Percentiles rank a stretch among this genome's conserved stretches.
Evolutionary conservation across 805 yeast genomes (phyloP).

Genomic region (Brettanomyces custersianus): DNA sequence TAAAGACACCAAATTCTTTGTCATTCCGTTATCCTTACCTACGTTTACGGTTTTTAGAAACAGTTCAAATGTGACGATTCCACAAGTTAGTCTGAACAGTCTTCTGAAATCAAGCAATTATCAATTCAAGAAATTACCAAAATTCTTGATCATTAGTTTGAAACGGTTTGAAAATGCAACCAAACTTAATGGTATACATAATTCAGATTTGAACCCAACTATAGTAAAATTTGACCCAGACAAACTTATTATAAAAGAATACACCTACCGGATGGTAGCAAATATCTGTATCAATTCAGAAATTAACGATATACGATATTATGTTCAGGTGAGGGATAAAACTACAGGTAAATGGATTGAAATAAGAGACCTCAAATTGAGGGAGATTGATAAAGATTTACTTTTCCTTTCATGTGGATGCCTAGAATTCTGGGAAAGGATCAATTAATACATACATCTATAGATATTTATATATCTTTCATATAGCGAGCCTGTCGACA

Average conservation of each 20-base stretch:
- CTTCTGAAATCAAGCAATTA: conserved; percentile 37
- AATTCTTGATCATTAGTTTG: conserved; percentile 44
- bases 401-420: conserved; percentile 54
- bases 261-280: conserved; percentile 35
- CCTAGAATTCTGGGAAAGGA: conserved; percentile 56
- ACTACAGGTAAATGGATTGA: conserved; percentile 45
- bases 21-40: conserved; percentile 53
- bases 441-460: background rate
- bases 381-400: conserved; percentile 43
- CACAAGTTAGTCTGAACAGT: conserved; percentile 38
- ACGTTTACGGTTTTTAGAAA: conserved; percentile 46
- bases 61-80: conserved; percentile 34
- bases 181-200: conserved; percentile 20
- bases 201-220: conserved; percentile 46
- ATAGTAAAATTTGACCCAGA: conserved; percentile 49
- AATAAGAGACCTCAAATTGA: conserved; percentile 42
- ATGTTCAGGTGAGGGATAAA: conserved; percentile 37
- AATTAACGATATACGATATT: conserved; percentile 28
- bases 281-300: conserved; percentile 26
- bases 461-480: conserved; percentile 18
- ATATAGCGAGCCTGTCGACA: conserved; percentile 84
- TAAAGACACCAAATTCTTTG: conserved; percentile 36
- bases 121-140: conserved; percentile 38
- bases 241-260: conserved; percentile 18
- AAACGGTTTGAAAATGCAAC: conserved; percentile 39